Conservation (phyloP, 2,329 filamentous ascomycete genomes). For the Monosporascus sp. region DNA sequence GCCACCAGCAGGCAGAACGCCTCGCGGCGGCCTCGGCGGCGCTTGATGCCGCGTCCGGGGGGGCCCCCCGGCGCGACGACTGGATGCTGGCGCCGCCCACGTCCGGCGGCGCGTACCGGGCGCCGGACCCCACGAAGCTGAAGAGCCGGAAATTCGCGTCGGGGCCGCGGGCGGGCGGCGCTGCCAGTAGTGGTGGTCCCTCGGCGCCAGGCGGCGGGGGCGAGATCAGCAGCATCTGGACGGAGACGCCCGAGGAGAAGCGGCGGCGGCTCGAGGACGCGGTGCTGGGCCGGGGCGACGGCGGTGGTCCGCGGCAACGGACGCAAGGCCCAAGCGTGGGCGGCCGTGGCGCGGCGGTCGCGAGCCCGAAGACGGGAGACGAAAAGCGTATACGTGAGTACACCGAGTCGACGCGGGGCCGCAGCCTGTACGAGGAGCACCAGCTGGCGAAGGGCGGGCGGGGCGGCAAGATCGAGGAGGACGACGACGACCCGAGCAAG, state of each 20-base stretch:
- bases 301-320: constrained; percentile 33
- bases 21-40: constrained; percentile 26
- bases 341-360: constrained; percentile 29
- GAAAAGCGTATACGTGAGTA: constrained; percentile 37
- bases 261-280: constrained; percentile 73
- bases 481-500: constrained; percentile 87
- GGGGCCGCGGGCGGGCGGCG: constrained; percentile 36
- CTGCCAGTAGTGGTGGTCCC: constrained; percentile 21
- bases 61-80: constrained; percentile 66
- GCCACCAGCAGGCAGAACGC: constrained; percentile 15
- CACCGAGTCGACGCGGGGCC: constrained; percentile 50
- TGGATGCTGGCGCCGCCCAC: constrained; percentile 75
- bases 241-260: constrained; percentile 86
- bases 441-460: constrained; percentile 31
- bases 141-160: constrained; percentile 79
- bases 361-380: constrained; percentile 27
- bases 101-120: constrained; percentile 47
- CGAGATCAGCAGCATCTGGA: constrained; percentile 71
- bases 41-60: constrained; percentile 24
- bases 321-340: constrained; percentile 32
- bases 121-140: constrained; percentile 76
- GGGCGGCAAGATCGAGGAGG: constrained; percentile 38
- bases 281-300: constrained; percentile 66
- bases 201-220: constrained; percentile 21
- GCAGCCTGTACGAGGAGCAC: constrained; percentile 57